Base-by-base conservation (phyloP, 2,329 filamentous ascomycete species). In the Calonectria leucothoes region DNA sequence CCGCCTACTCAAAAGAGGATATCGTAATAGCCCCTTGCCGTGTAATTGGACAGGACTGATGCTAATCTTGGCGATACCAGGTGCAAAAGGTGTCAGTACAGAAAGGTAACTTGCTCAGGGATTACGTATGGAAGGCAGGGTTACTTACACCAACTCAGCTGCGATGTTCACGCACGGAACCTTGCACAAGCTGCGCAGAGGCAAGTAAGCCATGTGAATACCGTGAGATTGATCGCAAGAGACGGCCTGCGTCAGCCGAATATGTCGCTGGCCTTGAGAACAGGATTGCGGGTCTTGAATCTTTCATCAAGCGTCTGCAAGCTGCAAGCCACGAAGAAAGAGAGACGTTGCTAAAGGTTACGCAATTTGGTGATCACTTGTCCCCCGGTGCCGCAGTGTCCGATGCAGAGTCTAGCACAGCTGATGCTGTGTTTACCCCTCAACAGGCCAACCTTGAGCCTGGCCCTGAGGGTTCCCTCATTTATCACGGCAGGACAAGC, bases 401-500 rank as follows among this genome's bases (percentile, higher is more conserved):
- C 23, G 48, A 57, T 42, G 61, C 42, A 1, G 39, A 57, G 0
- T 6, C 20, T n/a, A 49, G 63, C n/a, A 42, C 68, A 6, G 6
- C n/a, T 14, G 35, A 39, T 2, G 23, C 29, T 17, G 45, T 33
- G 20, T 48, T 33, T 11, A 51, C 45, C 1, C 64, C 61, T 66
- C 48, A n/a, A n/a, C 69, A 70, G 27, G 59, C 65, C n/a, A 57
- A 64, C 39, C 72, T 74, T 23, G 14, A 67, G 63, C 65, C 67
- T 69, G 45, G 71, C 39, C 27, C 73, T 48, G 29, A 72, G 25
- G 72, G 72, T 10, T 71, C 72, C 17, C 57, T 79, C 14, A 66
- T 74, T 27, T 77, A 71, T 33, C 74, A 77, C 33, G 77, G 78
- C 4, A 68, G 74, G 0, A 80, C 77, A 10, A 82, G 81, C 37